These are phyloP conservation scores for Arthroderma uncinatum DNA, from an alignment of 2,329 filamentous ascomycete genomes.

Conservation along the genomic window DNA sequence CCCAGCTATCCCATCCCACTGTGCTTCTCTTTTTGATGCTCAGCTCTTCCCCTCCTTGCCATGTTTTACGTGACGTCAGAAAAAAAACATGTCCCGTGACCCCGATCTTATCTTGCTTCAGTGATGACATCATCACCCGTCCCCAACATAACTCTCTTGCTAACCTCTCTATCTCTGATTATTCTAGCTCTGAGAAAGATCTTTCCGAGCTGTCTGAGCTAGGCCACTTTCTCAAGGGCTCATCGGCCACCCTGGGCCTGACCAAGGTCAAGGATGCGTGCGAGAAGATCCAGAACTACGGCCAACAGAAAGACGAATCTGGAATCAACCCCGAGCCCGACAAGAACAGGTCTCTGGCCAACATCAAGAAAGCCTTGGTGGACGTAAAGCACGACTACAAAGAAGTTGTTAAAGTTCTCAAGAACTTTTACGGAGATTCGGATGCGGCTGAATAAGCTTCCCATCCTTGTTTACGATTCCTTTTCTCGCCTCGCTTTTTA, in stretches of 20 bases:
- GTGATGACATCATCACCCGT: neutral
- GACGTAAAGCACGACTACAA: constrained; percentile 66
- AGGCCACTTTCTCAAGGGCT: constrained; percentile 95
- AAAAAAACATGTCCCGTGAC: neutral
- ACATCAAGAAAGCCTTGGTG: constrained; percentile 58
- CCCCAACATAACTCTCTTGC: neutral
- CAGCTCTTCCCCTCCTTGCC: neutral
- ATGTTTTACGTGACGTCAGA: neutral
- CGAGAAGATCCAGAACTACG: constrained; percentile 93
- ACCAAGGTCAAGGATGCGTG: constrained; percentile 85
- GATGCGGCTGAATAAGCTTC: constrained; percentile 5
- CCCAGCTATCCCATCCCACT: neutral
- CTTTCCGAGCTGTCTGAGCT: constrained; percentile 67
- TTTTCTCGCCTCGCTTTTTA: neutral
- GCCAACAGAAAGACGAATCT: constrained; percentile 67
- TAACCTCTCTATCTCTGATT: too few species aligned
- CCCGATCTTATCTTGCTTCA: neutral
- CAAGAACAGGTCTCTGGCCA: constrained; percentile 54
- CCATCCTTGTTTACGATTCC: neutral
- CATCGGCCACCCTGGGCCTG: constrained; percentile 84
- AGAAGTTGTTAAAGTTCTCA: constrained; percentile 59
- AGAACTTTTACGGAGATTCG: constrained; percentile 58
- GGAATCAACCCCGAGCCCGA: constrained; percentile 57
- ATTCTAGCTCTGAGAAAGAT: constrained; percentile 51
- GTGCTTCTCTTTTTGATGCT: neutral